Evolutionary conservation across 148 eudicot species (phyloP), one percentile per base, ranked within the genome.

Genomic region (Selenicereus undatus): DNA sequence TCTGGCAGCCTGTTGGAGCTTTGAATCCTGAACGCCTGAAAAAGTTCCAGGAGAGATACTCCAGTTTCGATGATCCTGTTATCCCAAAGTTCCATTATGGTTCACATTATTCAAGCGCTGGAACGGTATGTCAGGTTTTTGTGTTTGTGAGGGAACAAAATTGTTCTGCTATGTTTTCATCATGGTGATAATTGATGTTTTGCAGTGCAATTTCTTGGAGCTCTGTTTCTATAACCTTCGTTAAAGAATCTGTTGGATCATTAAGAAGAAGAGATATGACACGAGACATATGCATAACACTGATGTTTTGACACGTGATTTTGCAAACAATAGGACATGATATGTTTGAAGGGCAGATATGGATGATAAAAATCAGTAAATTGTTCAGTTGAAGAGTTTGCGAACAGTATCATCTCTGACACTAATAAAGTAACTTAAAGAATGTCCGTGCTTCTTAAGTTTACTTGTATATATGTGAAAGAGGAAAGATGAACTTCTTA

Each of bases 81-180:
- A 94, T 97, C 83, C 99, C 99, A 11, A 94, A 94, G 88, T 97
- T 96, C 74, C 99, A 94, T 80, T 97, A 97, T 86, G 98, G 97
- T 80, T 97, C 99, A 85, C 99, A 97, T 90, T 97, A 97, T 83
- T 94, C 98, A 66, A 97, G 94, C 85, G 99, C 99, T 82, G 98
- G 93, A 86, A 89, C 93, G 36, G 99, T 97, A 90, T 56, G 93
- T 27, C 11, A 17, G 71, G 27, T 66, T 27, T 66, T n/a, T 27
- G 8, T 66, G 11, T 66, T 66, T 27, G 30, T 66, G 68, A 8
- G 22, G 29, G 68, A 62, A 62, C 22, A 20, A 18, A 62, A 62
- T 62, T 10, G 86, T 86, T 68, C 39, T 81, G 32, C 65, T 48
- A 56, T 52, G 52, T 27, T 24, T 83, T 45, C 27, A 30, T 6